Base-by-base conservation (phyloP, 75 land plant genomes). In the Adiantum capillusveneris region DNA sequence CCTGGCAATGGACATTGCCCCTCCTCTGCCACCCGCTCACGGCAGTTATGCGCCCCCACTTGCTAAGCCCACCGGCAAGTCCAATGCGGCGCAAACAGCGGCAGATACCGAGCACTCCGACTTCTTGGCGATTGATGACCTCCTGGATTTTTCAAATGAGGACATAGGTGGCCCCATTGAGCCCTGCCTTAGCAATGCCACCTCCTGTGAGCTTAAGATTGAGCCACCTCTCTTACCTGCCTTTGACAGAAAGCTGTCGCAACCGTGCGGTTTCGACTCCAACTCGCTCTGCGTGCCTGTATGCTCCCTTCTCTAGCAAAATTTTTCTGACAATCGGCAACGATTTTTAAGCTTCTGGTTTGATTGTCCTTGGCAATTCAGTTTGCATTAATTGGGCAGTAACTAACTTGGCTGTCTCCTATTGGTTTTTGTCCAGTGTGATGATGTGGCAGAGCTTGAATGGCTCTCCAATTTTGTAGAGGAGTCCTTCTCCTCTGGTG, bases 401-500 rank as follows among this genome's bases (percentile, higher is more conserved):
- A n/a, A n/a, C n/a, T n/a, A n/a, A n/a, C n/a, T n/a, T n/a, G n/a
- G n/a, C n/a, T n/a, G n/a, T n/a, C n/a, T n/a, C n/a, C n/a, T n/a
- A n/a, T 49, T 34, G 22, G 37, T 34, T 34, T 34, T 9, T 34
- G 37, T 66, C n/a, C 87, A 84, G 84, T 71, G 69, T 65, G 87
- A 84, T 19, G 87, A 84, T 34, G 66, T 84, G 56, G 74, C 76
- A 29, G 80, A 84, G 46, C 65, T 84, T n/a, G 87, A 80, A 58
- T 84, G 87, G 87, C 80, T 84, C 28, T 73, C 87, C 14, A 76
- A 56, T 49, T 83, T 83, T 60, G 72, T 79, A 20, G 86, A 79
- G 64, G 86, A 83, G 60, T 77, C 80, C 14, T 80, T 76, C 60
- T 61, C 75, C 9, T 53, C 55, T 25, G 13, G 25, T 14, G 28